A percentile compares a stretch with the other conserved stretches of the same genome.
These are phyloP conservation scores for Linnemannia zychae DNA, from an alignment of 192 early-diverging fungal species.

Conservation along the genomic window DNA sequence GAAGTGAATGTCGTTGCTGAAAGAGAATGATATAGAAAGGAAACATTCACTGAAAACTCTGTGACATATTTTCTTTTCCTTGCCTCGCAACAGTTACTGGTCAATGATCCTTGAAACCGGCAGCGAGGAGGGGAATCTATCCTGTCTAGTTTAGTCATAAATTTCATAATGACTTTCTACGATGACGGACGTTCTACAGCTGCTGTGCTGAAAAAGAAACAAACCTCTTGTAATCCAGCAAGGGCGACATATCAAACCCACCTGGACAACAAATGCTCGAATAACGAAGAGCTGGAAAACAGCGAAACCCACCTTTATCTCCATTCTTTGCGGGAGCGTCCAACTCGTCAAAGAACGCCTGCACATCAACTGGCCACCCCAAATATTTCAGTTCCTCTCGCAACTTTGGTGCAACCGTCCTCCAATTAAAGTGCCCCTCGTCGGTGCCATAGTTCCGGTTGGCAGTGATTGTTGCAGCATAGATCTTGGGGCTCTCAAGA, in stretches of 20 bases:
- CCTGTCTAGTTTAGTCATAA: too few species aligned
- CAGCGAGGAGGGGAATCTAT: too few species aligned
- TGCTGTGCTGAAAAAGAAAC: too few species aligned
- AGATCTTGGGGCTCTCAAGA: neutral
- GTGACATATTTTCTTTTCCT: too few species aligned
- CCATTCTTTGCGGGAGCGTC: neutral
- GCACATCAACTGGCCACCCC: neutral
- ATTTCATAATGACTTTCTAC: too few species aligned
- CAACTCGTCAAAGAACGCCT: neutral
- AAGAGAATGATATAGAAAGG: too few species aligned
- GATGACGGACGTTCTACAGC: too few species aligned
- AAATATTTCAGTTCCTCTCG: neutral
- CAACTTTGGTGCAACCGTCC: neutral
- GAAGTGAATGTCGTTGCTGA: too few species aligned
- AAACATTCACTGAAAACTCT: too few species aligned
- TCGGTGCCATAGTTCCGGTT: neutral
- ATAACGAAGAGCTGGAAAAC: neutral
- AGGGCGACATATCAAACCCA: neutral
- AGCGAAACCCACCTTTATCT: neutral
- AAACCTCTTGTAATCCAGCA: neutral
- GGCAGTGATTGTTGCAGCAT: neutral
- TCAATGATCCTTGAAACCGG: too few species aligned
- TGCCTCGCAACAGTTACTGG: too few species aligned
- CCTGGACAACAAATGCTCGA: neutral
- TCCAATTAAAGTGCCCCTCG: neutral